These are phyloP conservation scores for Ceratocystis ficicola DNA, from an alignment of 2,329 filamentous ascomycete genomes.

Conservation along the genomic window DNA sequence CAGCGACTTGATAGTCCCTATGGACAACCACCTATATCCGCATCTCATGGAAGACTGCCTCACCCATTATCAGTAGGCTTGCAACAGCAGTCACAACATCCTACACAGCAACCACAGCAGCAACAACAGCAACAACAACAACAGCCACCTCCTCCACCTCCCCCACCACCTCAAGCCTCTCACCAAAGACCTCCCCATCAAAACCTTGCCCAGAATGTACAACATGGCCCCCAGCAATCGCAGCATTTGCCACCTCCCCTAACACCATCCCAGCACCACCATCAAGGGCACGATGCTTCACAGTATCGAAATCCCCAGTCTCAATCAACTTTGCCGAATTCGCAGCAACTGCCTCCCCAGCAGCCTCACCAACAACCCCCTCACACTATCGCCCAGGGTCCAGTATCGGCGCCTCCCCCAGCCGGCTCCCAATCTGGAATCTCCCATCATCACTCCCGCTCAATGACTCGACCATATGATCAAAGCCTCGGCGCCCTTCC, in stretches of 20 bases:
- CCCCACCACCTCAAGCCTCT: constrained; percentile 27
- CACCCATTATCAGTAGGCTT: constrained; percentile 54
- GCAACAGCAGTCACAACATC: constrained; percentile 35
- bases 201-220: constrained; percentile 10
- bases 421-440: constrained; percentile 11
- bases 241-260: constrained; percentile 27
- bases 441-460: constrained; percentile 24
- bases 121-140: constrained; percentile 24
- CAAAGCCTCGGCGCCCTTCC: constrained; percentile 43
- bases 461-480: constrained; percentile 22
- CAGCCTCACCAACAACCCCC: not conserved
- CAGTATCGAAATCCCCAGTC: constrained; percentile 12
- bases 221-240: constrained; percentile 3
- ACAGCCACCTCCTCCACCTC: constrained; percentile 27
- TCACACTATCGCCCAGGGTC: not conserved
- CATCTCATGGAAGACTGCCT: constrained; percentile 56
- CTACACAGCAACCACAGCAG: constrained; percentile 3
- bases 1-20: constrained; percentile 33
- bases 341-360: not conserved
- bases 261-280: constrained; percentile 25
- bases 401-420: constrained; percentile 20
- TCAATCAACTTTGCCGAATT: not conserved
- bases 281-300: not conserved
- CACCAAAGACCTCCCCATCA: constrained; percentile 28
- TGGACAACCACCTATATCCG: constrained; percentile 51